phyloP scores from a whole-genome alignment of 768 basidiomycete species.

The Auricularia sp. region DNA sequence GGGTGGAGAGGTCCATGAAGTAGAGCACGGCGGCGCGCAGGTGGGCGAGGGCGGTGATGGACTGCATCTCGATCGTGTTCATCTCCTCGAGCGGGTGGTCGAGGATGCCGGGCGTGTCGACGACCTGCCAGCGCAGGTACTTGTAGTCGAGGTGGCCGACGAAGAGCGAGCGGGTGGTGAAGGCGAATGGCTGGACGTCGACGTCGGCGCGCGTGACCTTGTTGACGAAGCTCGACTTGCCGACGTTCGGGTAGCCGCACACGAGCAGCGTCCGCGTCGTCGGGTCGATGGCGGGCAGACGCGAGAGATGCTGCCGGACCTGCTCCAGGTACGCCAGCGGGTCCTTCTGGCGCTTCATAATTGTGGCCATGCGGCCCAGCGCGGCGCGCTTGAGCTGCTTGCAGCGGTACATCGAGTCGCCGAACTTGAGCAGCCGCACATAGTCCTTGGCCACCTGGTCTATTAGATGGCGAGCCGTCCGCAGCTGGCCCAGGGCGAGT shows the following conservation, averaged over 20 bases:
- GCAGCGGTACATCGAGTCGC: conserved; percentile 94
- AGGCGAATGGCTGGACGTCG: conserved; percentile 98
- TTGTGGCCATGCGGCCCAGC: conserved; percentile 97
- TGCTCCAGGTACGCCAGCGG: conserved; percentile 97
- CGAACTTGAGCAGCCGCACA: conserved; percentile 92
- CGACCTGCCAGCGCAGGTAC: conserved; percentile 98
- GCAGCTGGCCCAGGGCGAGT: conserved; percentile 92
- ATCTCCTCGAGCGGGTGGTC: conserved; percentile 98
- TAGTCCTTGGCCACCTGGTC: conserved; percentile 98
- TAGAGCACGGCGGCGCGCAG: conserved; percentile 89
- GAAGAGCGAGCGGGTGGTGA: conserved; percentile 97
- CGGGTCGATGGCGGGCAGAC: conserved; percentile 96
- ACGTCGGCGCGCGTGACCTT: conserved; percentile 99
- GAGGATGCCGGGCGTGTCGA: conserved; percentile 96
- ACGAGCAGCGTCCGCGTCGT: conserved; percentile 96
- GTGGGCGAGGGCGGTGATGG: conserved; percentile 95
- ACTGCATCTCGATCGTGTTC: conserved; percentile 99
- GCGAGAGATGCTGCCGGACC: conserved; percentile 97
- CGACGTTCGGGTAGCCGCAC: conserved; percentile 98
- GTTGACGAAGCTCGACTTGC: conserved; percentile 99
- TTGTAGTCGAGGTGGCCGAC: conserved; percentile 99
- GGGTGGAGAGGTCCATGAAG: conserved; percentile 98
- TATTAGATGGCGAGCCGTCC: conserved; percentile 91
- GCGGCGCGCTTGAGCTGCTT: conserved; percentile 98
- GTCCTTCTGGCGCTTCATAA: conserved; percentile 98